Evolutionary conservation across 1,139 yeast genomes (phyloP).

Genomic region (Kodamaea derodonti): DNA sequence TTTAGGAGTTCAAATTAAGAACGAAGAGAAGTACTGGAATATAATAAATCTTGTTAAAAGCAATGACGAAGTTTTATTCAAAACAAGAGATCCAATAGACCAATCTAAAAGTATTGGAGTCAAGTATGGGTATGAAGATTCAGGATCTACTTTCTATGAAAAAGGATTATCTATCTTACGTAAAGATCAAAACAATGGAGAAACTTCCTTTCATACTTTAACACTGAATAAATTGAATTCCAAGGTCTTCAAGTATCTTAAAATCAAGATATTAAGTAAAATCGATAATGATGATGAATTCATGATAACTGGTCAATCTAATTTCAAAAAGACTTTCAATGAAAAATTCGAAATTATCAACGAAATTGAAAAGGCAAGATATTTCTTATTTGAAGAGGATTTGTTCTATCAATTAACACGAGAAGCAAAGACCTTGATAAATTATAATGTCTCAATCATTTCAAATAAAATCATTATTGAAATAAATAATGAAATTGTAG

Average conservation of each 20-base stretch:
- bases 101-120: conserved; percentile 61
- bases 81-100: conserved; percentile 51
- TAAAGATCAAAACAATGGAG: conserved; percentile 33
- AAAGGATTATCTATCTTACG: conserved; percentile 71
- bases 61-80: conserved; percentile 69
- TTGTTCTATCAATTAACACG: conserved; percentile 64
- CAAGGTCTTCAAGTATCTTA: conserved; percentile 39
- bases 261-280: conserved; percentile 52
- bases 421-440: conserved; percentile 71
- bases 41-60: conserved; percentile 48
- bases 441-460: conserved; percentile 67
- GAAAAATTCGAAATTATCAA: conserved; percentile 37
- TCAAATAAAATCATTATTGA: conserved; percentile 57
- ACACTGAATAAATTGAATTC: conserved; percentile 17
- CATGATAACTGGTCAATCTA: conserved; percentile 47
- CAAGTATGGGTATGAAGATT: conserved; percentile 86
- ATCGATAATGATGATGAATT: conserved; percentile 53
- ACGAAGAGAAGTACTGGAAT: conserved; percentile 76
- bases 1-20: conserved; percentile 50
- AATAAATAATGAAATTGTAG: conserved; percentile 62
- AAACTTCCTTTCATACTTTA: conserved; percentile 31
- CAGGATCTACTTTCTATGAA: conserved; percentile 71
- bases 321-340: conserved; percentile 21
- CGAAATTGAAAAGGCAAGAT: conserved; percentile 59
- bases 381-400: conserved; percentile 82